phyloP scores from a whole-genome alignment of 2,329 filamentous ascomycete species.

The Nigrospora sphaerica region DNA sequence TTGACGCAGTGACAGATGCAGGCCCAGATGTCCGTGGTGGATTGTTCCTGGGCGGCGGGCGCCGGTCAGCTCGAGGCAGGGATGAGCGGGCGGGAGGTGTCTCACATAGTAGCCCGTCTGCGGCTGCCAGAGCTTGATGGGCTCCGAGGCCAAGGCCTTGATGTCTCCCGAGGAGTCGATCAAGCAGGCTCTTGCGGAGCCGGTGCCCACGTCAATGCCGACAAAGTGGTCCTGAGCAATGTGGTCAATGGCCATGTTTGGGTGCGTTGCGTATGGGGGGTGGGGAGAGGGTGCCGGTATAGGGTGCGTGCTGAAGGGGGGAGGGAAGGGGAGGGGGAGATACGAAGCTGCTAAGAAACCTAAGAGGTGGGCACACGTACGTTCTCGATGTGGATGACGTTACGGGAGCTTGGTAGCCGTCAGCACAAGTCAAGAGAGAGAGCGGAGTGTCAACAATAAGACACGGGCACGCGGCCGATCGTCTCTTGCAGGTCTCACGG shows the following conservation, averaged over 20 bases:
- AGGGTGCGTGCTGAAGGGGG: neutral
- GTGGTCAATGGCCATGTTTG: slow-evolving; percentile 12
- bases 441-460: too few relatives aligned
- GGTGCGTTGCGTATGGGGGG: slow-evolving; percentile 1
- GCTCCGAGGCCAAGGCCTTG: slow-evolving; percentile 63
- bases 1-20: slow-evolving; percentile 89
- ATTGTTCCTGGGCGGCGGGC: slow-evolving; percentile 66
- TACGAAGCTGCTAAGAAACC: neutral
- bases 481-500: too few relatives aligned
- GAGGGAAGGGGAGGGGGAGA: neutral
- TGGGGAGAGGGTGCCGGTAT: neutral
- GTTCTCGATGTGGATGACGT: slow-evolving; percentile 23
- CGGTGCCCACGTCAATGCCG: slow-evolving; percentile 93
- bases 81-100: neutral
- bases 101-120: slow-evolving; percentile 67
- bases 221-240: slow-evolving; percentile 54
- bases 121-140: slow-evolving; percentile 76
- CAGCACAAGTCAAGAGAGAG: too few relatives aligned
- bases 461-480: too few relatives aligned
- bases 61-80: neutral
- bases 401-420: slow-evolving; percentile 15
- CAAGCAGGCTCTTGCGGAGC: slow-evolving; percentile 90
- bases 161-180: slow-evolving; percentile 91
- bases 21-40: slow-evolving; percentile 91
- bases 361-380: slow-evolving; percentile 12